Evolutionary conservation across 2,329 filamentous ascomycete genomes (phyloP).

Genomic region (Lecanicillium sp.): DNA sequence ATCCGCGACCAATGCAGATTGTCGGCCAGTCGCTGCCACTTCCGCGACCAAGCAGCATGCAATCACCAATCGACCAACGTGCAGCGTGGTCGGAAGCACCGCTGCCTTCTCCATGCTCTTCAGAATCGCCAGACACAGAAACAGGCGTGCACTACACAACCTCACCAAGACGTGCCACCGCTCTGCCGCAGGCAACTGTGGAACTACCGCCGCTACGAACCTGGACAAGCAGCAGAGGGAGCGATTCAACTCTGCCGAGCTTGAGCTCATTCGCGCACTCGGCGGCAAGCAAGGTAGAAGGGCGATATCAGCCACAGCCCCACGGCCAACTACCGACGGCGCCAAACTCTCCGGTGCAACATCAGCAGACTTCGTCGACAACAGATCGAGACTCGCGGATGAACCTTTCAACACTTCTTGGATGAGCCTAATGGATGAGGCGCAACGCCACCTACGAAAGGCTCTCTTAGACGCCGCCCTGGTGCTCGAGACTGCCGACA

Average conservation of each 20-base stretch:
- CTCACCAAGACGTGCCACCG: slow-evolving; percentile 39
- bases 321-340: slow-evolving; percentile 19
- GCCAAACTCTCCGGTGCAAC: slow-evolving; percentile 18
- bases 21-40: slow-evolving; percentile 11
- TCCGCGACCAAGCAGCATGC: slow-evolving; percentile 12
- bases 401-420: slow-evolving; percentile 16
- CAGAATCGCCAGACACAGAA: slow-evolving; percentile 56
- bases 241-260: slow-evolving; percentile 21
- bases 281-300: slow-evolving; percentile 3
- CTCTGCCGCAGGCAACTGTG: slow-evolving; percentile 28
- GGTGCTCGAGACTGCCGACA: too few species aligned
- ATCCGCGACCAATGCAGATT: background rate
- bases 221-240: slow-evolving; percentile 4
- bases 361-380: slow-evolving; percentile 3
- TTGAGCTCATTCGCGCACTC: slow-evolving; percentile 14
- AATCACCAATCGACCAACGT: slow-evolving; percentile 12
- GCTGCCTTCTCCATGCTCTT: slow-evolving; percentile 29
- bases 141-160: slow-evolving; percentile 54
- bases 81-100: slow-evolving; percentile 21
- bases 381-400: slow-evolving; percentile 15
- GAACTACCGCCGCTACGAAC: slow-evolving; percentile 31
- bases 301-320: slow-evolving; percentile 11
- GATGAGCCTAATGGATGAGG: background rate
- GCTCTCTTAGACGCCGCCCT: too few species aligned
- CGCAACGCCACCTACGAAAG: too few species aligned